These are phyloP conservation scores for Liquidambar formosana DNA, from an alignment of 164 flowering plant genomes.

Conservation along the genomic window DNA sequence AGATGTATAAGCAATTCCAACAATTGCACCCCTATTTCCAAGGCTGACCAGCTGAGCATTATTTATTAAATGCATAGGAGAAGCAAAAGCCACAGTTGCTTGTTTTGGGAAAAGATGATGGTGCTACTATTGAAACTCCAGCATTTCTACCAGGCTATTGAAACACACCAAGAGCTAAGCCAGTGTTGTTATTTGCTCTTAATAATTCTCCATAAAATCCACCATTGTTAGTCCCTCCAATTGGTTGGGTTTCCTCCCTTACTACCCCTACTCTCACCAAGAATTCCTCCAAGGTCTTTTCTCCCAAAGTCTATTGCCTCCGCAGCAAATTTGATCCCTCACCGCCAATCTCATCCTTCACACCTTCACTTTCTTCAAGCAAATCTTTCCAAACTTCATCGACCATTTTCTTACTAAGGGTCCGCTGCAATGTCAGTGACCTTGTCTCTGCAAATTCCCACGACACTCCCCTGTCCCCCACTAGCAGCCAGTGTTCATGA, in stretches of 20 bases:
- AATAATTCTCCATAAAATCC: conserved; percentile 34
- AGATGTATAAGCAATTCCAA: conserved; percentile 20
- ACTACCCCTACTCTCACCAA: conserved; percentile 62
- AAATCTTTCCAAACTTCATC: conserved; percentile 68
- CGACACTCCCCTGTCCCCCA: conserved; percentile 26
- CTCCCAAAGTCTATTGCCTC: conserved; percentile 59
- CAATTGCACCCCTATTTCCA: conserved; percentile 24
- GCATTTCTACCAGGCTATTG: conserved; percentile 26
- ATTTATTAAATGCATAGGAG: conserved; percentile 25
- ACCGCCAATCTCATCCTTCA: conserved; percentile 19
- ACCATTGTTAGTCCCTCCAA: conserved; percentile 21
- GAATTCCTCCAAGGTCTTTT: conserved; percentile 68
- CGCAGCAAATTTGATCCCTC: conserved; percentile 32
- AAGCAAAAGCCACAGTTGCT: conserved; percentile 37
- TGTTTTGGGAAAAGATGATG: conserved; percentile 51
- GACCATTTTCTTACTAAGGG: conserved; percentile 65
- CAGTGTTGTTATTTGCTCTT: conserved; percentile 17
- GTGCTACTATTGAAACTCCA: conserved; percentile 26
- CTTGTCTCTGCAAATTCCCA: conserved; percentile 62
- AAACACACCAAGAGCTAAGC: conserved; percentile 34
- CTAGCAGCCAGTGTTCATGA: conserved; percentile 16
- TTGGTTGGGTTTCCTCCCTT: conserved; percentile 44
- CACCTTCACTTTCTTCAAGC: conserved; percentile 30
- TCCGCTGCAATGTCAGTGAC: conserved; percentile 57
- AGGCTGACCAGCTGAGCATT: conserved; percentile 27